These are phyloP conservation scores for Toxoplasma gondii DNA, from an alignment of 169 alveolate genomes.

Conservation along the genomic window DNA sequence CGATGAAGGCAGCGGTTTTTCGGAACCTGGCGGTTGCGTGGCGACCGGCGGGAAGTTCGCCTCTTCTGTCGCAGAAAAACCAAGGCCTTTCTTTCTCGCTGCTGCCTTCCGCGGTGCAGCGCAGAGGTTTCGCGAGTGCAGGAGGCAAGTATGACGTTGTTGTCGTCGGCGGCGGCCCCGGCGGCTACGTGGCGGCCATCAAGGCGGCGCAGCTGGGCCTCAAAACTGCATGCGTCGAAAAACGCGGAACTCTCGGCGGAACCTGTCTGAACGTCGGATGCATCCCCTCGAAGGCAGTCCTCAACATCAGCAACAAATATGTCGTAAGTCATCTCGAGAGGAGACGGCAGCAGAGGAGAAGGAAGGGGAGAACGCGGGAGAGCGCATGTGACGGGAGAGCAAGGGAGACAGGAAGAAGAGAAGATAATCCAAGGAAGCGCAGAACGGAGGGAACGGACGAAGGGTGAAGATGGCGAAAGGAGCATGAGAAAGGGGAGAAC, in stretches of 20 bases:
- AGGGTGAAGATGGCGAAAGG: no score
- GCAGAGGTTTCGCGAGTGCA: neutral
- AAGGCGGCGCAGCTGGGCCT: slow-evolving; percentile 97
- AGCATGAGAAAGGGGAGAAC: no score
- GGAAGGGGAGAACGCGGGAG: neutral
- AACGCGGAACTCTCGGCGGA: slow-evolving; percentile 96
- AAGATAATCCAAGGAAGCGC: neutral
- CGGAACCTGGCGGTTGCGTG: neutral
- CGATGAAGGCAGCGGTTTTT: no score
- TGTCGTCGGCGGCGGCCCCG: slow-evolving; percentile 94
- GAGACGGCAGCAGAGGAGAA: neutral
- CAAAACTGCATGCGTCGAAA: slow-evolving; percentile 95
- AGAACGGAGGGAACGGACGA: no score
- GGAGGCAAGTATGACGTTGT: slow-evolving; percentile 81
- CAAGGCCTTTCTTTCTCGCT: neutral
- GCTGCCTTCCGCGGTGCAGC: neutral
- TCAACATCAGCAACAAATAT: slow-evolving; percentile 92
- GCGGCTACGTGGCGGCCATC: slow-evolving; percentile 96
- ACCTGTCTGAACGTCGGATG: slow-evolving; percentile 99
- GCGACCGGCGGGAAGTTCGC: neutral
- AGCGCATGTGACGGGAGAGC: neutral
- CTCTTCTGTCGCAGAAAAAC: neutral
- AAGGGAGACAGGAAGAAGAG: neutral
- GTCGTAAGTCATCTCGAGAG: slow-evolving; percentile 68
- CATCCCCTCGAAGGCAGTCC: slow-evolving; percentile 96